A percentile compares a stretch with the other conserved stretches of the same genome.
Conservation (phyloP, 2,329 filamentous ascomycete species). For the Gnomoniopsis sp. region DNA sequence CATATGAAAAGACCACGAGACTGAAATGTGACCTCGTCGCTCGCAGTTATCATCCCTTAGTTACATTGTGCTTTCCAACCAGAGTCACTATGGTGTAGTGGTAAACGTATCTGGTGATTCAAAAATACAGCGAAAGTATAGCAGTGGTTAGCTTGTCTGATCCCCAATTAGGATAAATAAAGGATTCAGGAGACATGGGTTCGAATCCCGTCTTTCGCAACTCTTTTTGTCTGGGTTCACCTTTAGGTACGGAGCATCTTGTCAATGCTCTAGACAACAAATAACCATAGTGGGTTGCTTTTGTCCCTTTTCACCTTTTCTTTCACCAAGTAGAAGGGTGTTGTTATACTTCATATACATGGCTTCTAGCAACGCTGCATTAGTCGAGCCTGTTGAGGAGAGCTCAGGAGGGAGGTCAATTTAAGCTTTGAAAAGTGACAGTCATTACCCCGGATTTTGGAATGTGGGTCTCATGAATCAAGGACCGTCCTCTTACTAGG, state of each 20-base stretch:
- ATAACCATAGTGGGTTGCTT: background rate
- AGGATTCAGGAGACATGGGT: conserved; percentile 20
- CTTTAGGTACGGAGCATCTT: background rate
- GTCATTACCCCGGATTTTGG: background rate
- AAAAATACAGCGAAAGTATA: conserved; percentile 5
- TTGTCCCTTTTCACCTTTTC: too few species aligned
- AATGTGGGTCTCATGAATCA: background rate
- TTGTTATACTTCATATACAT: too few species aligned
- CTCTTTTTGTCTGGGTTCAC: background rate
- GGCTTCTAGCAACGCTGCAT: too few species aligned
- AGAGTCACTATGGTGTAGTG: background rate
- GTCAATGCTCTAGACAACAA: too few species aligned
- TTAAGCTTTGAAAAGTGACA: too few species aligned
- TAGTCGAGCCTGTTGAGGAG: too few species aligned
- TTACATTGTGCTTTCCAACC: background rate
- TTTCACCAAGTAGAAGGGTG: too few species aligned
- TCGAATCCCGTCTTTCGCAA: conserved; percentile 24
- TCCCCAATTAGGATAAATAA: conserved; percentile 15
- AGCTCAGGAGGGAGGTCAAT: too few species aligned
- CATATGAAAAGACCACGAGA: too few species aligned
- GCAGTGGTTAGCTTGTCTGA: conserved; percentile 19
- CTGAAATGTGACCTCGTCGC: too few species aligned
- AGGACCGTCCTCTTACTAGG: too few species aligned
- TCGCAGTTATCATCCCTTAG: background rate
- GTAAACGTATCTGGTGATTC: too few species aligned